phyloP scores from a whole-genome alignment of 2,329 filamentous ascomycete genomes.

The Fusarium hainanense region DNA sequence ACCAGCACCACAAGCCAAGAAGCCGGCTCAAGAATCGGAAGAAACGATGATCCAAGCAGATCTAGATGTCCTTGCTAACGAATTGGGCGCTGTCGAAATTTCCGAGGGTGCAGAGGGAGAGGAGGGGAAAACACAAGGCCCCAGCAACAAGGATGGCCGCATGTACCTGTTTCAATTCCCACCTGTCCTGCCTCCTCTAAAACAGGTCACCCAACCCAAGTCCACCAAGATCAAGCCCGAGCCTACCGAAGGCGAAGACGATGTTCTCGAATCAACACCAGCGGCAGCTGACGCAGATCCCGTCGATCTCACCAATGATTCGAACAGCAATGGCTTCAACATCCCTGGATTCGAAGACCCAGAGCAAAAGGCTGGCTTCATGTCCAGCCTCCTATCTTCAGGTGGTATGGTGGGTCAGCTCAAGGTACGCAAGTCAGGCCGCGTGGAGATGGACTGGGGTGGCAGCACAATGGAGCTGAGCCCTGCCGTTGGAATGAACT shows the following conservation, averaged over 20 bases:
- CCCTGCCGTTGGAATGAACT: slow-evolving; percentile 64
- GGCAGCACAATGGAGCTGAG: slow-evolving; percentile 65
- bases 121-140: slow-evolving; percentile 41
- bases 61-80: slow-evolving; percentile 56
- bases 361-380: slow-evolving; percentile 50
- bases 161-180: slow-evolving; percentile 75
- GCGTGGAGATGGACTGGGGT: slow-evolving; percentile 72
- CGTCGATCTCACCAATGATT: slow-evolving; percentile 59
- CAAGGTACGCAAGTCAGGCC: slow-evolving; percentile 70
- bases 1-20: slow-evolving; percentile 45
- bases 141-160: slow-evolving; percentile 62
- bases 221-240: slow-evolving; percentile 56
- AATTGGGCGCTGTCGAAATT: slow-evolving; percentile 55
- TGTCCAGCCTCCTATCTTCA: slow-evolving; percentile 56
- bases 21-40: slow-evolving; percentile 52
- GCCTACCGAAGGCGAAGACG: slow-evolving; percentile 53
- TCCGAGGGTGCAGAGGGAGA: slow-evolving; percentile 39
- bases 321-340: slow-evolving; percentile 34
- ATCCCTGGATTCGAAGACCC: slow-evolving; percentile 47
- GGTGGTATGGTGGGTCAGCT: slow-evolving; percentile 71
- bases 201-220: slow-evolving; percentile 44
- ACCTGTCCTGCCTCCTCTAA: slow-evolving; percentile 68
- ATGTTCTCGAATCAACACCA: slow-evolving; percentile 51
- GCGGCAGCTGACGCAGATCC: slow-evolving; percentile 38
- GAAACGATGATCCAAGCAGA: slow-evolving; percentile 55